Percentiles rank a stretch among this genome's conserved stretches.
Evolutionary conservation across 148 eudicot species (phyloP).

Genomic region (Oxyria digyna): DNA sequence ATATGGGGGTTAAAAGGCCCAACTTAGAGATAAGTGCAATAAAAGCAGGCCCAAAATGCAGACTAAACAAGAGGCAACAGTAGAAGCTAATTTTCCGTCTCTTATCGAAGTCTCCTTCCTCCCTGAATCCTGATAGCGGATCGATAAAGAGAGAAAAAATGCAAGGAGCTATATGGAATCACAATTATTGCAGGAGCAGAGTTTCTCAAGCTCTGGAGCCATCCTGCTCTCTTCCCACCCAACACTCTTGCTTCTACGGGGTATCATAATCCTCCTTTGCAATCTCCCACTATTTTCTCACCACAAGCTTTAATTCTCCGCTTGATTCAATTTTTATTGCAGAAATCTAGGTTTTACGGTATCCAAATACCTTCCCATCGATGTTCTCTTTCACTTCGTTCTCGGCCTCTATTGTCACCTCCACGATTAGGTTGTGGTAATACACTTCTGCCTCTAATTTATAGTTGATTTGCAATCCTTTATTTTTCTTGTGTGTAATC

Average conservation of each 20-base stretch:
- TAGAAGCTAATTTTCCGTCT: too few species aligned
- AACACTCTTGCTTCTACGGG: conserved; percentile 9
- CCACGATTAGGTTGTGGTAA: background rate
- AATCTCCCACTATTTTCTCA: background rate
- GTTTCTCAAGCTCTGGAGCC: conserved; percentile 35
- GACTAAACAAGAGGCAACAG: too few species aligned
- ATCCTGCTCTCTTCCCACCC: conserved; percentile 24
- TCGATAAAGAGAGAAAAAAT: background rate
- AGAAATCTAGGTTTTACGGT: conserved; percentile 21
- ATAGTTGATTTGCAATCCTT: background rate
- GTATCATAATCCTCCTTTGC: conserved; percentile 13
- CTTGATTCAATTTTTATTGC: background rate
- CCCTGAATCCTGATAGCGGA: too few species aligned
- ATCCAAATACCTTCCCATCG: conserved; percentile 1
- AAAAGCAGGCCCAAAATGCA: too few species aligned
- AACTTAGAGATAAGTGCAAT: too few species aligned
- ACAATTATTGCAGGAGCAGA: background rate
- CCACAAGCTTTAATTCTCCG: background rate
- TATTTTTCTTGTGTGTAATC: background rate
- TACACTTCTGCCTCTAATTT: background rate
- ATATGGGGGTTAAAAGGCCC: too few species aligned
- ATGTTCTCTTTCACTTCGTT: background rate
- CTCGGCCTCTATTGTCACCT: conserved; percentile 2
- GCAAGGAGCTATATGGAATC: conserved; percentile 6
- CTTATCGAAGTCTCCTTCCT: too few species aligned